Evolutionary conservation across 177 flowering plant genomes (phyloP).

Genomic region (Vitis hybrid): DNA sequence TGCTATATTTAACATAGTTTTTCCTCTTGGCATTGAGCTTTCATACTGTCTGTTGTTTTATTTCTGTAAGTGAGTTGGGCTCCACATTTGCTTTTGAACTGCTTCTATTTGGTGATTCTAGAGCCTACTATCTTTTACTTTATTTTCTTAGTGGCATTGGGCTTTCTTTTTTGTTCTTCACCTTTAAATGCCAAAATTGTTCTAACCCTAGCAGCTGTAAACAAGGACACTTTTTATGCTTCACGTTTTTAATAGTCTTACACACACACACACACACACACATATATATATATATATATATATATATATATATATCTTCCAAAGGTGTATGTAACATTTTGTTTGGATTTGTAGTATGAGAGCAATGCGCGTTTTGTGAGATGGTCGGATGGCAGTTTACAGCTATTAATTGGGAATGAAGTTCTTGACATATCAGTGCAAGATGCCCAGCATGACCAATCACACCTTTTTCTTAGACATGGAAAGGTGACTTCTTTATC

Average conservation of each 20-base stretch:
- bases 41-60: too few species aligned
- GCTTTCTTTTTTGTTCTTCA: not conserved
- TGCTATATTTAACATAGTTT: too few species aligned
- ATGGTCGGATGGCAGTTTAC: conserved; percentile 99
- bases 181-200: too few species aligned
- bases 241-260: too few species aligned
- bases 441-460: conserved; percentile 92
- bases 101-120: not conserved
- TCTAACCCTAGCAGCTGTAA: too few species aligned
- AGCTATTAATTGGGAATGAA: conserved; percentile 91
- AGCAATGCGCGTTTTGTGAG: conserved; percentile 99
- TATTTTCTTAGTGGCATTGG: not conserved
- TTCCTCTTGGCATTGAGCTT: too few species aligned
- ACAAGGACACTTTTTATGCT: too few species aligned
- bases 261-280: too few species aligned
- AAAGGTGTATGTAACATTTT: not conserved
- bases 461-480: conserved; percentile 92
- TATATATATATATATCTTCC: not conserved
- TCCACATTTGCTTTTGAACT: not conserved
- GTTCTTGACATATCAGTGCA: conserved; percentile 94
- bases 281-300: too few species aligned
- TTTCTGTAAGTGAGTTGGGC: too few species aligned
- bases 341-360: conserved; percentile 57
- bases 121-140: not conserved
- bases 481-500: conserved; percentile 59